phyloP scores from a whole-genome alignment of 257 asterid species.

The Craterostigma plantagineum region DNA sequence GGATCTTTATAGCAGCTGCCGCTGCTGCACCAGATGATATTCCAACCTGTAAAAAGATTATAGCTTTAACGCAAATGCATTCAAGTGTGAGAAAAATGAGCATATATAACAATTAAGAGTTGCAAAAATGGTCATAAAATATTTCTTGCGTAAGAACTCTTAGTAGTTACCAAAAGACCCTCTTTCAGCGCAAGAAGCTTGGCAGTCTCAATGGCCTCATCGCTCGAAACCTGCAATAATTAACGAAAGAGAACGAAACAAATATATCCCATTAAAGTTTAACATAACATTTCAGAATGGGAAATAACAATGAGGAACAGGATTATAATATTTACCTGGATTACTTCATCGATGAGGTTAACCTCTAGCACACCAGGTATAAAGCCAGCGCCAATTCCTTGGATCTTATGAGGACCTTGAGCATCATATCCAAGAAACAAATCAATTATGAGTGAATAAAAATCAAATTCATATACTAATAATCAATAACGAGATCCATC shows the following conservation, averaged over 20 bases:
- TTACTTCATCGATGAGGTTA: constrained; percentile 59
- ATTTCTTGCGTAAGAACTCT: background rate
- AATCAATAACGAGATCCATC: too few species aligned
- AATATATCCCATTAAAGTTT: background rate
- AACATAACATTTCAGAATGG: background rate
- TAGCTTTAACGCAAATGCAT: constrained; percentile 1
- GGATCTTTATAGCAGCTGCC: constrained; percentile 58
- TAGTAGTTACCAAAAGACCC: constrained; percentile 47
- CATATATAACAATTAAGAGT: constrained; percentile 2
- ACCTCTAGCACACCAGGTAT: constrained; percentile 77
- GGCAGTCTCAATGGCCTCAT: constrained; percentile 79
- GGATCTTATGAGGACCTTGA: constrained; percentile 90
- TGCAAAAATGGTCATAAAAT: background rate
- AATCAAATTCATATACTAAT: too few species aligned
- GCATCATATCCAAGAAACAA: constrained; percentile 11
- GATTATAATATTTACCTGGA: constrained; percentile 32
- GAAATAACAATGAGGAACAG: background rate
- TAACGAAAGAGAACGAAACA: background rate
- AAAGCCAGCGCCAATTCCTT: constrained; percentile 97
- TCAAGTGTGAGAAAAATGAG: background rate
- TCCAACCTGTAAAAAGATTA: constrained; percentile 48
- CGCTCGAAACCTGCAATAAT: constrained; percentile 55
- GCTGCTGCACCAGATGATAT: constrained; percentile 97
- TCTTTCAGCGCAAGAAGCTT: constrained; percentile 79
- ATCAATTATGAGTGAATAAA: too few species aligned